These are phyloP conservation scores for Cicer chorassanicum DNA, from an alignment of 306 rosid species.

Conservation along the genomic window DNA sequence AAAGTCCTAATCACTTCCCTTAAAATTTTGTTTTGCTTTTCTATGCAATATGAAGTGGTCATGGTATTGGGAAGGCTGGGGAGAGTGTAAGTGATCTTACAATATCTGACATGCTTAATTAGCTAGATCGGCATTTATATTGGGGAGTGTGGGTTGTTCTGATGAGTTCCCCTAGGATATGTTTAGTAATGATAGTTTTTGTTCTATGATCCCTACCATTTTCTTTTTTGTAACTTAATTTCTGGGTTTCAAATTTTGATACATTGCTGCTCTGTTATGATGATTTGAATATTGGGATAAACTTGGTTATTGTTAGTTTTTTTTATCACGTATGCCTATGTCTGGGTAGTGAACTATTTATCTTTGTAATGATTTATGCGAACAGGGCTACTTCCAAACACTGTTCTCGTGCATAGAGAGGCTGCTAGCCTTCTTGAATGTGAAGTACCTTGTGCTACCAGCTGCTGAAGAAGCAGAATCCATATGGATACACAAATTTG, in stretches of 20 bases:
- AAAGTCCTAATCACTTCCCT: background rate
- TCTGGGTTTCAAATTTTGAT: constrained; percentile 30
- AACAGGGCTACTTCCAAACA: constrained; percentile 93
- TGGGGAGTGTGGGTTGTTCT: constrained; percentile 30
- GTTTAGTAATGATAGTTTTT: background rate
- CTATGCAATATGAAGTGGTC: background rate
- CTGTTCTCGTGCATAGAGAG: constrained; percentile 88
- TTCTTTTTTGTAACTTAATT: background rate
- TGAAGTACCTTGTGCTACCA: constrained; percentile 83
- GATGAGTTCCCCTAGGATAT: constrained; percentile 4
- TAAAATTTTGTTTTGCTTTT: constrained; percentile 22
- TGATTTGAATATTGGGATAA: constrained; percentile 1
- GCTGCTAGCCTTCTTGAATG: constrained; percentile 76
- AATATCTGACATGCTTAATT: constrained; percentile 8
- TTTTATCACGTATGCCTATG: constrained; percentile 5
- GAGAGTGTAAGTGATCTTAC: constrained; percentile 23
- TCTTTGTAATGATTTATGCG: constrained; percentile 8
- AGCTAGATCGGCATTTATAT: constrained; percentile 11
- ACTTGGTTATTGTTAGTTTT: background rate
- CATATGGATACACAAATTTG: constrained; percentile 88
- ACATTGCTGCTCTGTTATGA: constrained; percentile 20
- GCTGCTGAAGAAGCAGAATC: constrained; percentile 95
- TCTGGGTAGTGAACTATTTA: constrained; percentile 10
- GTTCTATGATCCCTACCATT: constrained; percentile 30
- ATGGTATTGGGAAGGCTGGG: constrained; percentile 26